Base-by-base conservation (phyloP, 2,329 filamentous ascomycete genomes). In the Boeremia exigua region DNA sequence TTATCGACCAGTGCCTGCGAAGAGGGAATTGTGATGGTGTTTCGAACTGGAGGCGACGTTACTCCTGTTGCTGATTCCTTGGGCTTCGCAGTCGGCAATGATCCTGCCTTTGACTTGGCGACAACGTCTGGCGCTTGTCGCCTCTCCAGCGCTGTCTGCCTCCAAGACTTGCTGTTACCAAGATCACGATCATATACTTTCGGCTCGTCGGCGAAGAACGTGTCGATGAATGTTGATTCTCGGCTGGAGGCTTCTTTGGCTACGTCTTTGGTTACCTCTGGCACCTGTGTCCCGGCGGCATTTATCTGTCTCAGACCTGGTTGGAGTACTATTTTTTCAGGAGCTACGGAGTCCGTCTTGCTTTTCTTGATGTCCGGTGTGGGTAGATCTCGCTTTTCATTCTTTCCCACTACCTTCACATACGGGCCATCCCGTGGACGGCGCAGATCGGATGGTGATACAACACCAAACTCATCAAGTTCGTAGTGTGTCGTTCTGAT, bases 381-480 rank as follows among this genome's bases (percentile, higher is more conserved):
- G 4, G 23, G 9, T 11, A 34, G 6, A 12, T 7, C 19, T 8
- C 11, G 30, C 2, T 23, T 32, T 6, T 39, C 39, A 10, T 29
- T 23, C 15, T 53, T 47, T n/a, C 43, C 48, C 25, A 42, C 32
- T 19, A 45, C 32, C 12, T 47, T 58, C 7, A 57, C 29, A n/a
- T 62, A 44, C 25, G 49, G 40, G 6, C 46, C 54, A 27, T 70
- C 68, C 9, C 48, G 57, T 10, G 68, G 70, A 42, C 72, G 61
- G 36, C 72, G 62, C 6, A 65, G 36, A 59, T 75, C 72, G 6
- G 70, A 74, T 11, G 72, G 72, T n/a, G 71, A 74, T 25, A 55
- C 50, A 6, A 73, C 60, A 9, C 68, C 67, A 17, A 52, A 58
- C 15, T 62, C 51, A 17, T 67, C 58, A 8, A 54, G 54, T 29